A percentile compares a stretch with the other conserved stretches of the same genome.
Conservation (phyloP, 2,329 filamentous ascomycete species). For the Colletotrichum spaethianum region DNA sequence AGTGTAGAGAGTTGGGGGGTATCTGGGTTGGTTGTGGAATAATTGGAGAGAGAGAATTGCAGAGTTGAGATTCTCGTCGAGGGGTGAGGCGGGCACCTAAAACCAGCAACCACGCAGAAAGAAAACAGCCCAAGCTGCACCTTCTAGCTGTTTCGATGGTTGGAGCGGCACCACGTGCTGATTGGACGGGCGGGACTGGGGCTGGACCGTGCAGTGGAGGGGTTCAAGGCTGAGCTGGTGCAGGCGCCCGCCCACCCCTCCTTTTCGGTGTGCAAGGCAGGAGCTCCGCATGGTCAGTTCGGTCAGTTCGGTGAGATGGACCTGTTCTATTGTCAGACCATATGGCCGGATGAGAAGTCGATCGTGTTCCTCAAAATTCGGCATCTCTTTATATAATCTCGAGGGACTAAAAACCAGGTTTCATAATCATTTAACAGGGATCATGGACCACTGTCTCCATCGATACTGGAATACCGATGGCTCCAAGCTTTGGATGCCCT, state of each 20-base stretch:
- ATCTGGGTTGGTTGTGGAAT: constrained; percentile 27
- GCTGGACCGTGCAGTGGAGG: constrained; percentile 40
- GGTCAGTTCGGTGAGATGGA: neutral
- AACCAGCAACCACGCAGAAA: constrained; percentile 21
- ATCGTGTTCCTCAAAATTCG: no score
- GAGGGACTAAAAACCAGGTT: no score
- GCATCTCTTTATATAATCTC: no score
- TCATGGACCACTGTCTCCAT: no score
- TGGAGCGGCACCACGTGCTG: constrained; percentile 42
- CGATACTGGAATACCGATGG: no score
- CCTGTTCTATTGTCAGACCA: neutral
- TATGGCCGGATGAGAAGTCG: neutral
- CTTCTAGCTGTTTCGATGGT: constrained; percentile 62
- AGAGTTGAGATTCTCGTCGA: constrained; percentile 8
- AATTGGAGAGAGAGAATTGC: constrained; percentile 15
- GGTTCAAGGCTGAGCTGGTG: constrained; percentile 37
- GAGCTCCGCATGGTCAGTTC: neutral
- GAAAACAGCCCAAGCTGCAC: constrained; percentile 46
- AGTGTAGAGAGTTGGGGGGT: constrained; percentile 43
- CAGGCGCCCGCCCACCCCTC: neutral
- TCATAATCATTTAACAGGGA: no score
- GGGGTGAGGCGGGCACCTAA: constrained; percentile 25
- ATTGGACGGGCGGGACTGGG: constrained; percentile 51
- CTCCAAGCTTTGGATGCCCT: no score
- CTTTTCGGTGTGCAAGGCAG: neutral